These are phyloP conservation scores for Xerocomus spinulosus DNA, from an alignment of 768 basidiomycete genomes.

Conservation along the genomic window DNA sequence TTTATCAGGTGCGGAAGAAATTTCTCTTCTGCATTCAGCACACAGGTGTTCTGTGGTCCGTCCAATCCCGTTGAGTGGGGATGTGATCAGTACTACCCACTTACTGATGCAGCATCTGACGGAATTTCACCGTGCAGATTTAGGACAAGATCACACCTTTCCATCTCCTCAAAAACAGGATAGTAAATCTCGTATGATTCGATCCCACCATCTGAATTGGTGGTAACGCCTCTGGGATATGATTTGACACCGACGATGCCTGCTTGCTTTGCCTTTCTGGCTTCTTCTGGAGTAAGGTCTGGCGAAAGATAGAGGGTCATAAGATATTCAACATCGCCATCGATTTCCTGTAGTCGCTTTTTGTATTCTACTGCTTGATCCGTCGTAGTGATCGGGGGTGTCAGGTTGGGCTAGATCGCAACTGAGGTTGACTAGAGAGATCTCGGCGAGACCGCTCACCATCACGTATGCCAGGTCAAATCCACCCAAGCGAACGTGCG, in stretches of 20 bases:
- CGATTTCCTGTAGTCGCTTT: constrained; percentile 64
- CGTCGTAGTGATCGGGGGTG: constrained; percentile 81
- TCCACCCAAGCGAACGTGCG: constrained; percentile 87
- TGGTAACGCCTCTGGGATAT: constrained; percentile 96
- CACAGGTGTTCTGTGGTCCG: constrained; percentile 67
- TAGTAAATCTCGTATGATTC: constrained; percentile 95
- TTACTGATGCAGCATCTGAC: constrained; percentile 62
- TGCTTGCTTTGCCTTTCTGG: constrained; percentile 78
- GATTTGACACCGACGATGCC: constrained; percentile 92
- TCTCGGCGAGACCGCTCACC: constrained; percentile 45
- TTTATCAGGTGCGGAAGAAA: constrained; percentile 86
- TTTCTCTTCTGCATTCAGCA: constrained; percentile 86
- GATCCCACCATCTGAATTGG: constrained; percentile 93
- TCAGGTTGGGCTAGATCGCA: constrained; percentile 75
- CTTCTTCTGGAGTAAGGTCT: constrained; percentile 84
- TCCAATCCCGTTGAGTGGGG: background rate
- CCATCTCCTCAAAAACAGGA: constrained; percentile 90
- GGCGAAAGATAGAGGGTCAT: constrained; percentile 97
- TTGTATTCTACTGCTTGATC: constrained; percentile 80
- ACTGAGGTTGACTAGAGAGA: constrained; percentile 8
- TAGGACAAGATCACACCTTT: constrained; percentile 88
- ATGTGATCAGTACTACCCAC: constrained; percentile 19
- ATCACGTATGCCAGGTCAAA: constrained; percentile 94
- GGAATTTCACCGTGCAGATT: constrained; percentile 98
- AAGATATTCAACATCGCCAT: constrained; percentile 76